Percentiles rank a stretch among this genome's conserved stretches.
These are phyloP conservation scores for Penicillium sp. DNA, from an alignment of 2,329 filamentous ascomycete species.

Conservation along the genomic window DNA sequence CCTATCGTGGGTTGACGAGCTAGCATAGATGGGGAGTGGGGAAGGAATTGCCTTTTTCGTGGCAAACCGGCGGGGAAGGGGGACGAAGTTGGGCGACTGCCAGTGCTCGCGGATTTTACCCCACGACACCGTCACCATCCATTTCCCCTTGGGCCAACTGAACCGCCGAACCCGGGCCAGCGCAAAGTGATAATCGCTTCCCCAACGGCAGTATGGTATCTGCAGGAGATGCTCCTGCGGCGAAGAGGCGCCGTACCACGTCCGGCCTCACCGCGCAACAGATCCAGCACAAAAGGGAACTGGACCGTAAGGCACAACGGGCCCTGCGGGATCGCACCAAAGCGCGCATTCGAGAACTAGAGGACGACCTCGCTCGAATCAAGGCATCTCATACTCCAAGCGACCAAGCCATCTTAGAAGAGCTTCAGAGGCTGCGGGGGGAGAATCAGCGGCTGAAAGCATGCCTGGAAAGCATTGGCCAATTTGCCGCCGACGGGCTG, in stretches of 20 bases:
- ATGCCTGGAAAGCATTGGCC: neutral
- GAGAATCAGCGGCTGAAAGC: neutral
- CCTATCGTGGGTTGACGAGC: no score
- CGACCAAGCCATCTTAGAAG: neutral
- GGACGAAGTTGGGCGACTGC: no score
- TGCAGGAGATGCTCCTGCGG: no score
- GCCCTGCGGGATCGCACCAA: neutral
- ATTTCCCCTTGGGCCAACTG: no score
- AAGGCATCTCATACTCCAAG: neutral
- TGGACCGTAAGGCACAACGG: constrained; percentile 4
- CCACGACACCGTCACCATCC: no score
- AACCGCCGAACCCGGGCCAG: no score
- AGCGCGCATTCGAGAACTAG: neutral
- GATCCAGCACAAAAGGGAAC: constrained; percentile 8
- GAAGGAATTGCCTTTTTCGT: no score
- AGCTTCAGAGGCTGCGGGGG: neutral
- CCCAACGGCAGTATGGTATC: no score
- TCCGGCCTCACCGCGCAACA: neutral
- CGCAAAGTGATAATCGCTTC: no score
- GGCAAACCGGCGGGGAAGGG: no score
- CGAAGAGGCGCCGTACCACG: neutral
- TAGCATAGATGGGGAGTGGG: no score
- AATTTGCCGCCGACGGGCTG: neutral
- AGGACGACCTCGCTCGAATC: neutral
- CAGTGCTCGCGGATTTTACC: no score